Percentiles rank a stretch among this genome's conserved stretches.
phyloP scores from a whole-genome alignment of 2,329 filamentous ascomycete species.

The Penicillium decumbens region DNA sequence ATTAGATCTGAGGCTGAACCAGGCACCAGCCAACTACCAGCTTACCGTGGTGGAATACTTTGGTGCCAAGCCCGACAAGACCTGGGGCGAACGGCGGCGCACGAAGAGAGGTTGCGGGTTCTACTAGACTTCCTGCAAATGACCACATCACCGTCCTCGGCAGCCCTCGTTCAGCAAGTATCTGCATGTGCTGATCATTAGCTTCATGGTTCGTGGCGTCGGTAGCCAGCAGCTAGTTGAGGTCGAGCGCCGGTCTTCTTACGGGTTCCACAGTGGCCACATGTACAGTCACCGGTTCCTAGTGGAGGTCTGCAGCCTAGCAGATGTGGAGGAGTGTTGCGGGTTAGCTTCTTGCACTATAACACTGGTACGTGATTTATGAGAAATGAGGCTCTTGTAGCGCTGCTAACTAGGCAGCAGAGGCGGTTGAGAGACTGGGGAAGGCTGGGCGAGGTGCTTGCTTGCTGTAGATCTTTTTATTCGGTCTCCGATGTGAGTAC shows the following conservation, averaged over 20 bases:
- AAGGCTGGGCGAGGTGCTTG: slow-evolving; percentile 14
- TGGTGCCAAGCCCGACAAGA: slow-evolving; percentile 32
- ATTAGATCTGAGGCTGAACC: slow-evolving; percentile 62
- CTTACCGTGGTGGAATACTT: slow-evolving; percentile 61
- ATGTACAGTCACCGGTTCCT: slow-evolving; percentile 65
- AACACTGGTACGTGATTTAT: slow-evolving; percentile 55
- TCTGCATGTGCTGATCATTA: slow-evolving; percentile 61
- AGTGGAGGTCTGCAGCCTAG: slow-evolving; percentile 55
- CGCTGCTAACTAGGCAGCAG: slow-evolving; percentile 15
- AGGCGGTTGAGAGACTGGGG: slow-evolving; percentile 18
- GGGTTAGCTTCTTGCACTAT: slow-evolving; percentile 70
- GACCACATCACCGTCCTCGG: slow-evolving; percentile 57
- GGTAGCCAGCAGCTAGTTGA: slow-evolving; percentile 57
- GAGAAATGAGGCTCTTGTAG: background rate
- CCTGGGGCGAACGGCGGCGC: slow-evolving; percentile 53
- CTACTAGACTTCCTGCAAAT: slow-evolving; percentile 55
- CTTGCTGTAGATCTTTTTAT: background rate
- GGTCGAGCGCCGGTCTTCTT: slow-evolving; percentile 56
- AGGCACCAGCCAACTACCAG: slow-evolving; percentile 68
- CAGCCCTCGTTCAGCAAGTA: slow-evolving; percentile 45
- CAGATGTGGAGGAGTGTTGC: slow-evolving; percentile 57
- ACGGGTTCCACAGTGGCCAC: slow-evolving; percentile 62
- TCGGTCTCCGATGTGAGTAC: background rate
- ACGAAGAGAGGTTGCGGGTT: slow-evolving; percentile 59
- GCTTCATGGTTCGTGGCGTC: slow-evolving; percentile 58